These are phyloP conservation scores for Aschersonia sp. DNA, from an alignment of 2,329 filamentous ascomycete genomes.

Conservation along the genomic window DNA sequence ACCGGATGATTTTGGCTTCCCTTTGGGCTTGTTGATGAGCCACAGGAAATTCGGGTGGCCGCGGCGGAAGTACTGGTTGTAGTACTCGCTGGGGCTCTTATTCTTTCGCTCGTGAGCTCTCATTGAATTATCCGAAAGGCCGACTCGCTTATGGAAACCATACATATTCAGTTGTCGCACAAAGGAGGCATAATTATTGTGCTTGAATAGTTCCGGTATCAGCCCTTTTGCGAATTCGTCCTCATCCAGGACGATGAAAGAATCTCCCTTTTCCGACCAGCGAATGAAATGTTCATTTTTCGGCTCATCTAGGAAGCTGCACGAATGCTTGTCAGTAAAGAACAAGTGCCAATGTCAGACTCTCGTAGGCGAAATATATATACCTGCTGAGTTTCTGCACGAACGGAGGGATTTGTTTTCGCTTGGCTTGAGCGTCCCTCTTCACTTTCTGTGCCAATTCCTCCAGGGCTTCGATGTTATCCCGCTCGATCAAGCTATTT, in stretches of 20 bases:
- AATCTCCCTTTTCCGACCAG: conserved; percentile 94
- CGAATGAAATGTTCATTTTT: conserved; percentile 91
- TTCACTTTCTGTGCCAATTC: conserved; percentile 69
- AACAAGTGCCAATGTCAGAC: neutral
- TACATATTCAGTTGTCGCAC: conserved; percentile 95
- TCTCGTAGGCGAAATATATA: conserved; percentile 12
- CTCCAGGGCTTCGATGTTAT: conserved; percentile 68
- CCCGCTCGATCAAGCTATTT: conserved; percentile 32
- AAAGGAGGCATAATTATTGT: conserved; percentile 96
- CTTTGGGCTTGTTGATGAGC: conserved; percentile 93
- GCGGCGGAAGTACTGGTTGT: conserved; percentile 89
- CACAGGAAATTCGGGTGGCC: conserved; percentile 86
- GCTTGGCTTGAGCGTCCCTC: conserved; percentile 73
- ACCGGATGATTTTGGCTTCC: conserved; percentile 37
- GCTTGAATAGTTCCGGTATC: conserved; percentile 95
- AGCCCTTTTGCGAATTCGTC: conserved; percentile 97
- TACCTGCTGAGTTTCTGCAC: conserved; percentile 97
- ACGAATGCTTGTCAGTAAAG: neutral
- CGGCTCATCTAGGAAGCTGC: conserved; percentile 80
- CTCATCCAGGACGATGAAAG: conserved; percentile 92
- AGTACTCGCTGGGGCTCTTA: conserved; percentile 97
- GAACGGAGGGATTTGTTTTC: conserved; percentile 94
- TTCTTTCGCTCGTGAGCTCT: conserved; percentile 92
- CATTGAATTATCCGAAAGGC: conserved; percentile 93
- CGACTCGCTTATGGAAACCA: conserved; percentile 92